phyloP scores from a whole-genome alignment of 2,329 filamentous ascomycete species.

The Pseudogymnoascus sp. region DNA sequence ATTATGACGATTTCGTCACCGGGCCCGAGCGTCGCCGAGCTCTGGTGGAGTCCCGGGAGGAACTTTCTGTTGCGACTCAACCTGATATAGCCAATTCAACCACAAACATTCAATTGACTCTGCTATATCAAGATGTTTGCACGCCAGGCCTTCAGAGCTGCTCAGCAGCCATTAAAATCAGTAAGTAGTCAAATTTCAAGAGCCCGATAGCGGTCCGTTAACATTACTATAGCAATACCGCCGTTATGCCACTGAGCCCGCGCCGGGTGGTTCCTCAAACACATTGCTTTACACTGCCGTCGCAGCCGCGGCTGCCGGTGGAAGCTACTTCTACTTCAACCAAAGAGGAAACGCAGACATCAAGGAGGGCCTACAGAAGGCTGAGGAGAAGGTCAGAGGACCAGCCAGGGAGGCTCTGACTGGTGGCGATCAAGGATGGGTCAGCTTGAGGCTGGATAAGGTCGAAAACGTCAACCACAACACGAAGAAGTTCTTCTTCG shows the following conservation, averaged over 20 bases:
- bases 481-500: slow-evolving; percentile 87
- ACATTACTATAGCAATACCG: slow-evolving; percentile 47
- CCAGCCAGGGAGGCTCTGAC: slow-evolving; percentile 50
- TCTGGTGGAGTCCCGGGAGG: neutral
- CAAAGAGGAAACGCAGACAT: slow-evolving; percentile 42
- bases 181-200: slow-evolving; percentile 38
- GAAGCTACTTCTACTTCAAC: slow-evolving; percentile 48
- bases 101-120: slow-evolving; percentile 10
- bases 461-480: slow-evolving; percentile 84
- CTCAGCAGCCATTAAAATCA: slow-evolving; percentile 53
- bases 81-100: neutral
- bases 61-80: slow-evolving; percentile 1
- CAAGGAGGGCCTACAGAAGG: slow-evolving; percentile 47
- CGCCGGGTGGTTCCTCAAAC: slow-evolving; percentile 44
- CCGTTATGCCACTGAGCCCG: slow-evolving; percentile 62
- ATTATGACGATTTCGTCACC: neutral
- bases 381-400: slow-evolving; percentile 45
- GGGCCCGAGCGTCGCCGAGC: slow-evolving; percentile 7
- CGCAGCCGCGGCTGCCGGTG: slow-evolving; percentile 51
- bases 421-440: slow-evolving; percentile 83
- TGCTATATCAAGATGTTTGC: slow-evolving; percentile 52
- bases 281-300: slow-evolving; percentile 53
- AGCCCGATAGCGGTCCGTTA: slow-evolving; percentile 13
- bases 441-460: slow-evolving; percentile 71
- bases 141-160: slow-evolving; percentile 55